These are phyloP conservation scores for Hordeum pubiflorum DNA, from an alignment of 202 grass and related monocot genomes.

Conservation along the genomic window DNA sequence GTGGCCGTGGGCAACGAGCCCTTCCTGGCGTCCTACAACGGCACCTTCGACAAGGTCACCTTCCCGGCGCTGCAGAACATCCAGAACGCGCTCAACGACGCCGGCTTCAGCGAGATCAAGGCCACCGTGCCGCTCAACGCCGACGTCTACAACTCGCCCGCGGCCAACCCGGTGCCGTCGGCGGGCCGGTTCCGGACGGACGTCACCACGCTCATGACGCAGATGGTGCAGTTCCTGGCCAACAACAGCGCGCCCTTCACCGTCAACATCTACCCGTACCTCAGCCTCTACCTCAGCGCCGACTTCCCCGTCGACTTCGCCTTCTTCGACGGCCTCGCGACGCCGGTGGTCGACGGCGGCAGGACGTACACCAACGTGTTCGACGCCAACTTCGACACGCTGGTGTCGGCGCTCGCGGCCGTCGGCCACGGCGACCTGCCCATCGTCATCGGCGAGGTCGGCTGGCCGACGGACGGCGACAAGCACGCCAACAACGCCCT, in stretches of 20 bases:
- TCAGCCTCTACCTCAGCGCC: constrained; percentile 66
- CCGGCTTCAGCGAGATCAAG: constrained; percentile 76
- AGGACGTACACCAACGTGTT: constrained; percentile 78
- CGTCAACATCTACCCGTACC: constrained; percentile 95
- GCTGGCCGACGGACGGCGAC: constrained; percentile 92
- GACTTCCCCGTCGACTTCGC: constrained; percentile 79
- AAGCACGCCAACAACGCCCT: constrained; percentile 39
- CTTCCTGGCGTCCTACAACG: constrained; percentile 71
- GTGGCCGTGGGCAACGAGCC: constrained; percentile 87
- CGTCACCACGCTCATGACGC: constrained; percentile 51
- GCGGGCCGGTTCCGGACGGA: constrained; percentile 59
- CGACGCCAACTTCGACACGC: constrained; percentile 95
- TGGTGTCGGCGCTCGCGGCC: constrained; percentile 52
- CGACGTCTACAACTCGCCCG: constrained; percentile 67
- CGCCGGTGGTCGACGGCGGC: constrained; percentile 40
- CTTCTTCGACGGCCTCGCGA: constrained; percentile 69
- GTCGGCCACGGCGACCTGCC: constrained; percentile 54
- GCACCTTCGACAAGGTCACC: constrained; percentile 74
- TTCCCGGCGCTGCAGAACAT: constrained; percentile 75
- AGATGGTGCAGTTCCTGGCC: constrained; percentile 71
- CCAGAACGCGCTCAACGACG: constrained; percentile 74
- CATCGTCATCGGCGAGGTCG: constrained; percentile 79
- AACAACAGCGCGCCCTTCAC: constrained; percentile 78
- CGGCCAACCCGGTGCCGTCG: constrained; percentile 42
- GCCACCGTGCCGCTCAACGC: constrained; percentile 85